phyloP scores from a whole-genome alignment of 2,329 filamentous ascomycete species.

The Colletotrichum sidae region DNA sequence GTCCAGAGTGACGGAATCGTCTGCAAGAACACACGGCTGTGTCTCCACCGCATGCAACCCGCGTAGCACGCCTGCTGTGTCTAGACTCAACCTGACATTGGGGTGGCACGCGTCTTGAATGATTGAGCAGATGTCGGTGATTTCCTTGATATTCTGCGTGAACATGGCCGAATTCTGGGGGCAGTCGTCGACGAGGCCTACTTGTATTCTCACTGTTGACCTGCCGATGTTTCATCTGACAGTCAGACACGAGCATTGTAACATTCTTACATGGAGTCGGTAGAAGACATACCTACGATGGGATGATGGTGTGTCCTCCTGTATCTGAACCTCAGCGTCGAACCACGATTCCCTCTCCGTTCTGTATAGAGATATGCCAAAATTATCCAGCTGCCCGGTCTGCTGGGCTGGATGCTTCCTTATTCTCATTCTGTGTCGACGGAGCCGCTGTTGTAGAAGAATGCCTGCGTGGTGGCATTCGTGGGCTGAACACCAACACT shows the following conservation, averaged over 20 bases:
- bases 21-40: neutral
- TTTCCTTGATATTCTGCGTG: neutral
- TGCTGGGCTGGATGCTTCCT: neutral
- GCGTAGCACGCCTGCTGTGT: neutral
- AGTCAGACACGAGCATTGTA: too few relatives aligned
- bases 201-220: neutral
- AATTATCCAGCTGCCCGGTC: neutral
- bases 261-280: too few relatives aligned
- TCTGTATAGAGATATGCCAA: constrained; percentile 1
- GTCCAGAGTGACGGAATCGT: neutral
- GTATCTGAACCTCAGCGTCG: constrained; percentile 3
- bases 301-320: neutral
- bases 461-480: neutral
- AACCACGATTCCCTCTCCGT: constrained; percentile 3
- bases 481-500: neutral
- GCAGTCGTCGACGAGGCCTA: neutral
- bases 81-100: neutral
- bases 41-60: neutral
- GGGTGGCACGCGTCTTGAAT: constrained; percentile 2
- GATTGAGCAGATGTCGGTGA: constrained; percentile 3
- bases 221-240: too few relatives aligned
- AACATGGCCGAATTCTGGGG: neutral
- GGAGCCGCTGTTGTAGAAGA: constrained; percentile 14
- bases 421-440: neutral
- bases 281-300: too few relatives aligned